These are phyloP conservation scores for Closterium sp. DNA, from an alignment of 139 green algal genomes.

Conservation along the genomic window DNA sequence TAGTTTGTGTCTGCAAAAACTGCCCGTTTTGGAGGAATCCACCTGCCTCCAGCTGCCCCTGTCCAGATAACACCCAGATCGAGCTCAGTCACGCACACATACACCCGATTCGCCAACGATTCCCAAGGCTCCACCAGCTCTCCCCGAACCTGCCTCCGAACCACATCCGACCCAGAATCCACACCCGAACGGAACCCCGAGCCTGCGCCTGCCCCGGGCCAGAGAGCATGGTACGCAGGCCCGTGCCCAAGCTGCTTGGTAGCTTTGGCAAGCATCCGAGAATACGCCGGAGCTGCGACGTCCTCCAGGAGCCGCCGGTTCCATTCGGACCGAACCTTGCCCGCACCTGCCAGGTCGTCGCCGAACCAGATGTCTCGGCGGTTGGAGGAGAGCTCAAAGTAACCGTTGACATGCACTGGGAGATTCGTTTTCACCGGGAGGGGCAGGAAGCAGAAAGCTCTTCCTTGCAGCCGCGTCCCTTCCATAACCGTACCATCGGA, in stretches of 20 bases:
- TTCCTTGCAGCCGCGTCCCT: slow-evolving; percentile 31
- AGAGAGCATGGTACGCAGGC: slow-evolving; percentile 49
- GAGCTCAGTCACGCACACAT: slow-evolving; percentile 1
- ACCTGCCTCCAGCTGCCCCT: slow-evolving; percentile 29
- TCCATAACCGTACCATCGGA: no score
- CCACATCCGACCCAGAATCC: background rate
- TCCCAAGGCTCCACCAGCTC: slow-evolving; percentile 48
- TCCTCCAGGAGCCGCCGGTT: slow-evolving; percentile 64
- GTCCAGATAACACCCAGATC: slow-evolving; percentile 29
- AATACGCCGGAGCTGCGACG: slow-evolving; percentile 60
- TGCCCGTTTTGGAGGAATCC: slow-evolving; percentile 42
- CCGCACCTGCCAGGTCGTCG: slow-evolving; percentile 63
- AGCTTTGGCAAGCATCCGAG: slow-evolving; percentile 56
- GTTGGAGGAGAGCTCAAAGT: slow-evolving; percentile 81
- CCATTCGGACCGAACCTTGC: slow-evolving; percentile 60
- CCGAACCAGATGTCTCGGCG: slow-evolving; percentile 57
- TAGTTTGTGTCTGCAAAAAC: slow-evolving; percentile 43
- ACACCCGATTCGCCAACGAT: slow-evolving; percentile 34
- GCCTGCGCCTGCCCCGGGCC: slow-evolving; percentile 9
- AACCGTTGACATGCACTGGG: slow-evolving; percentile 76
- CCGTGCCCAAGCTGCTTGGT: slow-evolving; percentile 54
- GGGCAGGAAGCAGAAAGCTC: slow-evolving; percentile 80
- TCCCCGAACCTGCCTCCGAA: background rate
- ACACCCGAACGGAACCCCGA: background rate
- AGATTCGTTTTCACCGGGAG: slow-evolving; percentile 69